Conservation (phyloP, 108 stramenopile genomes). For the Schizochytrium sp. region DNA sequence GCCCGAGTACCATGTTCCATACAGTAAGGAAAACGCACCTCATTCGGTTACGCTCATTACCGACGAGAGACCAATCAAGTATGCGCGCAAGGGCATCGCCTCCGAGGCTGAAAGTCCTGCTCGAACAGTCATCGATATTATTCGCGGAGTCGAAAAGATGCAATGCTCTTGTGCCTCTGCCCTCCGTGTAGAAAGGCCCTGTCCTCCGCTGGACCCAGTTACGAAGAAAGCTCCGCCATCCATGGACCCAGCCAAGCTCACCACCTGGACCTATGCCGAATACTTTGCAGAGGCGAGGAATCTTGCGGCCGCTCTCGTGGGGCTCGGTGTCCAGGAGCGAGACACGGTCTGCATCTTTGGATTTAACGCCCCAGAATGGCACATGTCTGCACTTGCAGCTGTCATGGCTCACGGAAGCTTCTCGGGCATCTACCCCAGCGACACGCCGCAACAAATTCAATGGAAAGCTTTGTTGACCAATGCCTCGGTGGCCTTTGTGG, state of each 20-base stretch:
- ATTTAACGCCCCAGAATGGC: conserved; percentile 61
- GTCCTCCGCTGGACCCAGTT: not conserved
- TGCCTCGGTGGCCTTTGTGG: conserved; percentile 59
- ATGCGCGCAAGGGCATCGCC: not conserved
- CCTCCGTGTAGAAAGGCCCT: not conserved
- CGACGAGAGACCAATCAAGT: not conserved
- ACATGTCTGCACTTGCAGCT: conserved; percentile 49
- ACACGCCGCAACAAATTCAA: conserved; percentile 49
- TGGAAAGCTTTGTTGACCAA: conserved; percentile 61
- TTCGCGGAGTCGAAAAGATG: not conserved
- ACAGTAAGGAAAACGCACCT: not conserved
- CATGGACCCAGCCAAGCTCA: not conserved
- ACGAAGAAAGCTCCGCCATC: not conserved
- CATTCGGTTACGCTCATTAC: not conserved
- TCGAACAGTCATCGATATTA: not conserved
- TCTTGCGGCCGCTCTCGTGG: not conserved
- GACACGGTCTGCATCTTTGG: conserved; percentile 60
- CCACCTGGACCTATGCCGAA: not conserved
- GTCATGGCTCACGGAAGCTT: conserved; percentile 58
- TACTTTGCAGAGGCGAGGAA: not conserved
- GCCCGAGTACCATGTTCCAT: not conserved
- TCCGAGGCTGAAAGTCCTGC: not conserved
- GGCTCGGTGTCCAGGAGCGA: conserved; percentile 40
- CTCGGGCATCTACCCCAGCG: conserved; percentile 64
- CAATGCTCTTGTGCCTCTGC: not conserved